A percentile compares a stretch with the other conserved stretches of the same genome.
phyloP scores from a whole-genome alignment of 768 basidiomycete genomes.

The Tephrocybe sp. region DNA sequence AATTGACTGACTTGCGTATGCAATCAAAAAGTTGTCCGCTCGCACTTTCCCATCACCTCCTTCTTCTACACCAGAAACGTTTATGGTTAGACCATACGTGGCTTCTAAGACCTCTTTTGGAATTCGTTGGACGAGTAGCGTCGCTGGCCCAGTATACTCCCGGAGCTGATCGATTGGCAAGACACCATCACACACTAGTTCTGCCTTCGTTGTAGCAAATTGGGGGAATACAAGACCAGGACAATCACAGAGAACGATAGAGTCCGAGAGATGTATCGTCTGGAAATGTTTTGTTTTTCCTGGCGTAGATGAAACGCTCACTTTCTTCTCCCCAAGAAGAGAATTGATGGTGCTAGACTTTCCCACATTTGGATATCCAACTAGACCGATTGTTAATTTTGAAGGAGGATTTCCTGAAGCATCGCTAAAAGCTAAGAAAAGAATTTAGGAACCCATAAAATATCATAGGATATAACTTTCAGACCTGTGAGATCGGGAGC shows the following conservation, averaged over 20 bases:
- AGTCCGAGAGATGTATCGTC: constrained; percentile 89
- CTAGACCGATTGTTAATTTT: constrained; percentile 82
- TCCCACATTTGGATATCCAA: constrained; percentile 98
- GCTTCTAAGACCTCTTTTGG: constrained; percentile 84
- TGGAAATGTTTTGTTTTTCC: constrained; percentile 99
- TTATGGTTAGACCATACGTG: constrained; percentile 82
- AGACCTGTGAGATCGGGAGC: constrained; percentile 72
- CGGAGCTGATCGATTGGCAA: constrained; percentile 96
- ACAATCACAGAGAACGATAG: constrained; percentile 91
- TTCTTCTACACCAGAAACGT: constrained; percentile 63
- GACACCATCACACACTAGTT: constrained; percentile 94
- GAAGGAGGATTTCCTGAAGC: constrained; percentile 52
- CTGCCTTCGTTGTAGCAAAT: constrained; percentile 95
- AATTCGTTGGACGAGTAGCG: constrained; percentile 75
- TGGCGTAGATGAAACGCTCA: constrained; percentile 96
- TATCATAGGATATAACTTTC: constrained; percentile 13
- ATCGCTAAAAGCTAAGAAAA: constrained; percentile 58
- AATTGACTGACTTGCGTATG: constrained; percentile 83
- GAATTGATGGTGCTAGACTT: constrained; percentile 99
- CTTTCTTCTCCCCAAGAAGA: constrained; percentile 92
- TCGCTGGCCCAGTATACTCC: constrained; percentile 84
- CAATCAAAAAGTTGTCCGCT: constrained; percentile 78
- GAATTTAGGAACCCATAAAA: neutral
- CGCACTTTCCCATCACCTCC: constrained; percentile 76
- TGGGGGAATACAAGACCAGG: constrained; percentile 98